phyloP scores from a whole-genome alignment of 2,329 filamentous ascomycete species.

The Teratosphaeria pseudoeucalypti region DNA sequence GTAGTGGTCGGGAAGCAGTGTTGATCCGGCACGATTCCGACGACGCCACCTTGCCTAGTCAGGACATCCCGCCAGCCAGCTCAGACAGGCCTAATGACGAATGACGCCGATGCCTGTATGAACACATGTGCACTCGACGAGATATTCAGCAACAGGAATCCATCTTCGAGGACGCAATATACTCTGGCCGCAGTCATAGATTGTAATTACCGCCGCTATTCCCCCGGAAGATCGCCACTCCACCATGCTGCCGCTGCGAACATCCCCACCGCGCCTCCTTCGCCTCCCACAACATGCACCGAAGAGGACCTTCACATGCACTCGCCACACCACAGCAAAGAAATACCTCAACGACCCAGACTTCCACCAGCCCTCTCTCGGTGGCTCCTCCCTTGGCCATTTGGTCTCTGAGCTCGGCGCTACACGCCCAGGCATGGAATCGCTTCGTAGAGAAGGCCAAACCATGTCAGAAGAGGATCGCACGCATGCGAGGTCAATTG shows the following conservation, averaged over 20 bases:
- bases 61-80: too few relatives aligned
- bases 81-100: too few relatives aligned
- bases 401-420: slow-evolving; percentile 20
- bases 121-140: not conserved
- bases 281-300: not conserved
- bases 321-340: not conserved
- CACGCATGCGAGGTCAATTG: slow-evolving; percentile 10
- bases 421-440: slow-evolving; percentile 20
- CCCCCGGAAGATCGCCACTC: not conserved
- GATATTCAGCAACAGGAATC: not conserved
- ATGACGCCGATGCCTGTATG: not conserved
- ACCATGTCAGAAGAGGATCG: slow-evolving; percentile 20
- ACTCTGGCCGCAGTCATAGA: not conserved
- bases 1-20: too few relatives aligned
- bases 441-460: slow-evolving; percentile 12
- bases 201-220: not conserved
- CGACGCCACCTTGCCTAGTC: too few relatives aligned
- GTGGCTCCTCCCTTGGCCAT: slow-evolving; percentile 19
- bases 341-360: not conserved
- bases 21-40: too few relatives aligned
- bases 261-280: not conserved
- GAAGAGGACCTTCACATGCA: not conserved
- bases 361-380: slow-evolving; percentile 18
- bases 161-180: not conserved
- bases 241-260: not conserved